Percentiles rank a stretch among this genome's conserved stretches.
phyloP scores from a whole-genome alignment of 73 alveolate genomes.

The Symbiodinium pilosum region DNA sequence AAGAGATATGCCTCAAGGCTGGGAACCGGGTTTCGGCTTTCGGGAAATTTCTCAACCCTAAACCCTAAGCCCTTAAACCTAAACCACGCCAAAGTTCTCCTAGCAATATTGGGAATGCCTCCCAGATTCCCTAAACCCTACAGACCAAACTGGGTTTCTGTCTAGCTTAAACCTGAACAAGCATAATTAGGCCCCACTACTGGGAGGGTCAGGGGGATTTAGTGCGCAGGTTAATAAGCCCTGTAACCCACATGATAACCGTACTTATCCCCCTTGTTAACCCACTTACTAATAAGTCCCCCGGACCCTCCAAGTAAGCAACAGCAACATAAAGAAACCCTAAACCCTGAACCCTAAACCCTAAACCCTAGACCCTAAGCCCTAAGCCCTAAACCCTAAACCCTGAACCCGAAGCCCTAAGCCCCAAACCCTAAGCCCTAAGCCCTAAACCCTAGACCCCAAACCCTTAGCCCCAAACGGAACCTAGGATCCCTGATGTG shows the following conservation, averaged over 20 bases:
- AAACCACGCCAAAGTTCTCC: background rate
- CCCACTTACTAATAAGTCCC: background rate
- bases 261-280: background rate
- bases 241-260: background rate
- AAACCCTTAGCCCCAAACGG: background rate
- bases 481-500: background rate
- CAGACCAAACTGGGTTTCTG: too few relatives aligned
- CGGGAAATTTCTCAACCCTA: background rate
- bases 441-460: background rate
- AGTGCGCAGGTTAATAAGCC: too few relatives aligned
- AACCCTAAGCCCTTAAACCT: background rate
- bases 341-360: background rate
- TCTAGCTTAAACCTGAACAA: too few relatives aligned
- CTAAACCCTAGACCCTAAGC: background rate
- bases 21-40: background rate
- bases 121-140: too few relatives aligned
- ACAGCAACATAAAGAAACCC: too few relatives aligned
- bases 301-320: background rate
- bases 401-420: background rate
- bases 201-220: too few relatives aligned
- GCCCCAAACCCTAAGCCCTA: background rate
- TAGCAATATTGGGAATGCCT: too few relatives aligned
- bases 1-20: constrained; percentile 43
- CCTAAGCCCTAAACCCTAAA: background rate
- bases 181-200: too few relatives aligned